Evolutionary conservation across 2,329 filamentous ascomycete genomes (phyloP).

Genomic region (Fulvia fulva): DNA sequence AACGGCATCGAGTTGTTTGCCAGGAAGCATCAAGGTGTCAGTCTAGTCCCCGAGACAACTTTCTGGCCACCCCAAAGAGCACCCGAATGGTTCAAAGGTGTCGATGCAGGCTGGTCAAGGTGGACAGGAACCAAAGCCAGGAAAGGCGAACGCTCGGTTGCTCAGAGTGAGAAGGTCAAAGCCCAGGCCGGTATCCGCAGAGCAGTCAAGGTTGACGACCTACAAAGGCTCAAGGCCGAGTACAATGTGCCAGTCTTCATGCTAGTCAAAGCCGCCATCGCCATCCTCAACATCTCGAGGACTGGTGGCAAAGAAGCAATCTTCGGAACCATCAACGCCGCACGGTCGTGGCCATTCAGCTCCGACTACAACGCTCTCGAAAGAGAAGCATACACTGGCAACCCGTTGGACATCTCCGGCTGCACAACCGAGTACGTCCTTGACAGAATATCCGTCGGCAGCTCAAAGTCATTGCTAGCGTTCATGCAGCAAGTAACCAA

Average conservation of each 20-base stretch:
- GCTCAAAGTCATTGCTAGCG: constrained; percentile 21
- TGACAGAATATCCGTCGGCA: constrained; percentile 28
- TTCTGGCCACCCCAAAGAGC: constrained; percentile 31
- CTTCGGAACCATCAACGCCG: constrained; percentile 33
- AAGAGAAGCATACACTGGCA: constrained; percentile 27
- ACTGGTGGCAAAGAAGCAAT: constrained; percentile 32
- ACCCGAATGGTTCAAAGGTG: constrained; percentile 33
- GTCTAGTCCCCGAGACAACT: constrained; percentile 23
- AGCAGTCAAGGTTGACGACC: constrained; percentile 27
- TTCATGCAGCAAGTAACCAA: constrained; percentile 33
- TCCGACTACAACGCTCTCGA: constrained; percentile 29
- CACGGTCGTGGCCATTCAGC: constrained; percentile 32
- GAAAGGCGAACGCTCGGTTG: constrained; percentile 23
- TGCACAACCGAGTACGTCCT: constrained; percentile 35
- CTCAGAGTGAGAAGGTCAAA: constrained; percentile 22
- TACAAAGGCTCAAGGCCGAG: constrained; percentile 29
- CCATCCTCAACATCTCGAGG: constrained; percentile 28
- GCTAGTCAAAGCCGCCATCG: constrained; percentile 33
- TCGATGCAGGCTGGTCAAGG: constrained; percentile 28
- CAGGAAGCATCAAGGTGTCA: constrained; percentile 28
- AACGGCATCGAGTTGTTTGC: constrained; percentile 31
- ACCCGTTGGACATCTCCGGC: constrained; percentile 34
- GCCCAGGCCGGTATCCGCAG: constrained; percentile 29
- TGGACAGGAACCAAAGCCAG: constrained; percentile 28
- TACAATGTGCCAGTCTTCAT: constrained; percentile 33